Percentiles rank a stretch among this genome's conserved stretches.
Evolutionary conservation across 495 filamentous ascomycete species (phyloP).

Genomic region (Penicillium manginii): DNA sequence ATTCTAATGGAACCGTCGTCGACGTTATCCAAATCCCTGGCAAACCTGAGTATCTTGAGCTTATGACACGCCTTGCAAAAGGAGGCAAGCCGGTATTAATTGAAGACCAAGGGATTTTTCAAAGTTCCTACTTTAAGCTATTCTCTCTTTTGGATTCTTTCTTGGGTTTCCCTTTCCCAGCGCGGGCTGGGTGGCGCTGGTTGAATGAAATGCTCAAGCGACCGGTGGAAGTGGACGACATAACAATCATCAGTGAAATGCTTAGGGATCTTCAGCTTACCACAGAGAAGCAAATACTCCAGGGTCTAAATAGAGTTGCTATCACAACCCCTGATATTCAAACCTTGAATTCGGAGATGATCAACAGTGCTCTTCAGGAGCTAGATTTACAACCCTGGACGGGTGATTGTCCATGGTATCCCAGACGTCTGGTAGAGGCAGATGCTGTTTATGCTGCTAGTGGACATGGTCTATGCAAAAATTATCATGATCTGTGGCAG

Average conservation of each 20-base stretch:
- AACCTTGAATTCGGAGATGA: slow-evolving; percentile 5
- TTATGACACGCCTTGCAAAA: slow-evolving; percentile 18
- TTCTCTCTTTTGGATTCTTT: not conserved
- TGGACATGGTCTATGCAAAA: slow-evolving; percentile 14
- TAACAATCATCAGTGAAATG: slow-evolving; percentile 19
- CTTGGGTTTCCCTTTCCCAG: slow-evolving; percentile 5
- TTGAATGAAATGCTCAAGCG: slow-evolving; percentile 14
- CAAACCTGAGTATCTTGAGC: slow-evolving; percentile 20
- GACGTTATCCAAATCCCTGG: slow-evolving; percentile 19
- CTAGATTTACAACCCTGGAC: slow-evolving; percentile 15
- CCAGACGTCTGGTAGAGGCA: slow-evolving; percentile 9
- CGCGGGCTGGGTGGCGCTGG: slow-evolving; percentile 15
- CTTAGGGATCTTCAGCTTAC: slow-evolving; percentile 12
- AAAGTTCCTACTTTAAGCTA: not conserved
- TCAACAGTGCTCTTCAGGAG: slow-evolving; percentile 16
- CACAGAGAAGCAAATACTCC: slow-evolving; percentile 14
- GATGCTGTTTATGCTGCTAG: slow-evolving; percentile 20
- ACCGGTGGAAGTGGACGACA: slow-evolving; percentile 9
- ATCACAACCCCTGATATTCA: slow-evolving; percentile 16
- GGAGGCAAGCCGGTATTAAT: not conserved
- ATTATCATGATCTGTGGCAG: slow-evolving; percentile 18
- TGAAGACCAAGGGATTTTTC: slow-evolving; percentile 4
- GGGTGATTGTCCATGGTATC: slow-evolving; percentile 14
- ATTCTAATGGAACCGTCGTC: slow-evolving; percentile 20
- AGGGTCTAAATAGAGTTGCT: slow-evolving; percentile 20